Conservation (phyloP, 2,329 filamentous ascomycete genomes). For the Xylariaceae sp. region DNA sequence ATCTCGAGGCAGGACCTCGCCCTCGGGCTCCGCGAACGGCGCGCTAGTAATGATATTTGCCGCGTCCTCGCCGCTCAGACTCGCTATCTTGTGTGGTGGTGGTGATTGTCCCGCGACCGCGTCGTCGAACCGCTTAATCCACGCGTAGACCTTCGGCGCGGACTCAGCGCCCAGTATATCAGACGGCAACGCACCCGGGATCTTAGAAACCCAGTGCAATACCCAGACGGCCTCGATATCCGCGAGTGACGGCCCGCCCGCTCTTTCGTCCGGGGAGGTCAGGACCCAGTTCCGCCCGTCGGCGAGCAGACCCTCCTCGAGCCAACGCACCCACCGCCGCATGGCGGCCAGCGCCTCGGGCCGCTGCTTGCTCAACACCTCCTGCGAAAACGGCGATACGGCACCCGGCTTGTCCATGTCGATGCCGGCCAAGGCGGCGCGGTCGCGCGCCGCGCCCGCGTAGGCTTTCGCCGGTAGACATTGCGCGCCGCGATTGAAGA, state of each 20-base stretch:
- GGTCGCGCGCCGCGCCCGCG: constrained; percentile 64
- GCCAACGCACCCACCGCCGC: constrained; percentile 58
- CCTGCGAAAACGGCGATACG: constrained; percentile 33
- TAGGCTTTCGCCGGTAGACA: constrained; percentile 65
- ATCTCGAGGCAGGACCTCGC: constrained; percentile 55
- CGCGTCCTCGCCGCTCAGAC: constrained; percentile 61
- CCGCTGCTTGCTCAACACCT: constrained; percentile 41
- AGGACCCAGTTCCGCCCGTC: constrained; percentile 72
- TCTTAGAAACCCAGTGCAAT: constrained; percentile 67
- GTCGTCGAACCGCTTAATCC: constrained; percentile 66
- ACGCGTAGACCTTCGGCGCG: constrained; percentile 68
- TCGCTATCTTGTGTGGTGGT: constrained; percentile 45
- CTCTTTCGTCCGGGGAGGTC: constrained; percentile 28
- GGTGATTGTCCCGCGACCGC: constrained; percentile 52
- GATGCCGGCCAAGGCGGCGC: constrained; percentile 48
- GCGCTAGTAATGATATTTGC: constrained; percentile 53
- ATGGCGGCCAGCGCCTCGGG: constrained; percentile 65
- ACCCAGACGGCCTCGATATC: constrained; percentile 75
- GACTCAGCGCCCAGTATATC: constrained; percentile 56
- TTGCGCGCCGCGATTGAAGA: constrained; percentile 61
- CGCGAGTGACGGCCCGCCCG: constrained; percentile 58
- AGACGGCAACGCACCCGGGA: constrained; percentile 62
- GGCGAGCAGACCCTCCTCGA: constrained; percentile 68
- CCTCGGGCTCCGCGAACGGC: constrained; percentile 51
- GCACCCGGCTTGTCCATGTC: constrained; percentile 15